Evolutionary conservation across 1,139 yeast species (phyloP).

Genomic region (Tardiomyces blankii): DNA sequence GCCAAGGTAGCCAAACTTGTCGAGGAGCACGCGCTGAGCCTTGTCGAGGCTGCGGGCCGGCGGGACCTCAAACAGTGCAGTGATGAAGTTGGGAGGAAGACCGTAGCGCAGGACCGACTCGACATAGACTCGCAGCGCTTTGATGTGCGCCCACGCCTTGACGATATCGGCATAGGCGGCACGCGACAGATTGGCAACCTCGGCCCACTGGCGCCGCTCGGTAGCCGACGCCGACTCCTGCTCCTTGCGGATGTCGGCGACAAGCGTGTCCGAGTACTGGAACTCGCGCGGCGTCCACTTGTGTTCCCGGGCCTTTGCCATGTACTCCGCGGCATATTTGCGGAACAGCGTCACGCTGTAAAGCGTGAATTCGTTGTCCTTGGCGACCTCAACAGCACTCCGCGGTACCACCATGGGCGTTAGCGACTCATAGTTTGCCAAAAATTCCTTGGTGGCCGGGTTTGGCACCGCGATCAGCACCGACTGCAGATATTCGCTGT

Average conservation of each 20-base stretch:
- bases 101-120: slow-evolving; percentile 87
- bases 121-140: slow-evolving; percentile 49
- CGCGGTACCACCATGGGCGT: slow-evolving; percentile 84
- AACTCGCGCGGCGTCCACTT: slow-evolving; percentile 94
- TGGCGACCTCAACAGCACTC: slow-evolving; percentile 57
- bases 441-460: slow-evolving; percentile 45
- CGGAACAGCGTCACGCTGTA: slow-evolving; percentile 78
- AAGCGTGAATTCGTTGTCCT: slow-evolving; percentile 63
- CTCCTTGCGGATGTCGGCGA: slow-evolving; percentile 66
- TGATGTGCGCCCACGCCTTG: slow-evolving; percentile 82
- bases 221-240: slow-evolving; percentile 61
- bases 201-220: slow-evolving; percentile 67
- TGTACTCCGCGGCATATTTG: slow-evolving; percentile 62
- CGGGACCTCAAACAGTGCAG: slow-evolving; percentile 37
- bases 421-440: slow-evolving; percentile 62
- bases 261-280: slow-evolving; percentile 55
- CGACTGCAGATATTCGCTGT: slow-evolving; percentile 78
- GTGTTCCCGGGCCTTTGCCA: slow-evolving; percentile 63
- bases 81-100: slow-evolving; percentile 82
- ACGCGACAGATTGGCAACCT: slow-evolving; percentile 68
- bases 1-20: slow-evolving; percentile 78
- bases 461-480: slow-evolving; percentile 82
- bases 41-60: slow-evolving; percentile 28
- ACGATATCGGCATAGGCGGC: slow-evolving; percentile 83
- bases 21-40: slow-evolving; percentile 57